phyloP scores from a whole-genome alignment of 2,329 filamentous ascomycete species.

The Colletotrichum sojae region DNA sequence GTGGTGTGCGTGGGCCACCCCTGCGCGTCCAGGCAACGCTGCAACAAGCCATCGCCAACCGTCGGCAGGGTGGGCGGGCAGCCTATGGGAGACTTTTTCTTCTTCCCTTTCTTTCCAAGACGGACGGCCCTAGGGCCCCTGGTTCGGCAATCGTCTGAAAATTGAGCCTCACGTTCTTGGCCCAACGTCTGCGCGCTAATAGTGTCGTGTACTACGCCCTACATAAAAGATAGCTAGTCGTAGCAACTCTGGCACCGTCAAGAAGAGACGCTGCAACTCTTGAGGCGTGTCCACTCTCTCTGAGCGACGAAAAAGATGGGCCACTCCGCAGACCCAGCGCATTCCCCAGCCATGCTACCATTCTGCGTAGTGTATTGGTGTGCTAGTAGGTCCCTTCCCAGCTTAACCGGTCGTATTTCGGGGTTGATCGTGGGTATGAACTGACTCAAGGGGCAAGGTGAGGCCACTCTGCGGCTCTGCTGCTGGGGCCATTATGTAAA shows the following conservation, averaged over 20 bases:
- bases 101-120: neutral
- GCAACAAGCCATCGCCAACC: constrained; percentile 7
- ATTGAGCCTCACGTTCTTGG: constrained; percentile 39
- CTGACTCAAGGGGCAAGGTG: constrained; percentile 37
- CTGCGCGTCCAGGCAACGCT: constrained; percentile 15
- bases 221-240: no score
- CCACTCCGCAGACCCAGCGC: neutral
- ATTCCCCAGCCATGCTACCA: constrained; percentile 7
- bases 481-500: constrained; percentile 38
- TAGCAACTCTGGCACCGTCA: no score
- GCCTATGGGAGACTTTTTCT: constrained; percentile 21
- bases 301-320: neutral
- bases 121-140: constrained; percentile 26
- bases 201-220: no score
- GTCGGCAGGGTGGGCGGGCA: neutral
- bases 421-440: constrained; percentile 33
- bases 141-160: constrained; percentile 30
- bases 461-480: constrained; percentile 39
- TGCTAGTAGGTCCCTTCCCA: constrained; percentile 15
- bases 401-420: constrained; percentile 39
- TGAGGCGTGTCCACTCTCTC: neutral
- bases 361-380: no score
- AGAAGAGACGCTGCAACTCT: neutral
- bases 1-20: constrained; percentile 19
- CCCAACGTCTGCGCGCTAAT: constrained; percentile 26